Evolutionary conservation across 1,139 yeast species (phyloP).

Genomic region (Candida pseudoviswanathii): DNA sequence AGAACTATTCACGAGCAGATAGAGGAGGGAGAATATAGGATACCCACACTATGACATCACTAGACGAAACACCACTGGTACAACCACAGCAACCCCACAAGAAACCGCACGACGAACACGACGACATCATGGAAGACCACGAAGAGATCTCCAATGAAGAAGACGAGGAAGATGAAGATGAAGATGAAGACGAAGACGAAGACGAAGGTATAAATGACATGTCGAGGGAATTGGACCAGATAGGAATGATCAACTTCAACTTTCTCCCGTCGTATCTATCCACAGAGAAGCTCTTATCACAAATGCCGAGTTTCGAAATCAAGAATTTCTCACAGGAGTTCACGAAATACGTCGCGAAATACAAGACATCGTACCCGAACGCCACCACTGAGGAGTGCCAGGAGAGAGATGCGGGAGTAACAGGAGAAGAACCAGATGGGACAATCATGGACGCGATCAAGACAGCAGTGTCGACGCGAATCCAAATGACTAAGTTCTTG

Average conservation of each 20-base stretch:
- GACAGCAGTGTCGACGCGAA: slow-evolving; percentile 42
- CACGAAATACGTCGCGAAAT: slow-evolving; percentile 30
- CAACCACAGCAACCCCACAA: neutral
- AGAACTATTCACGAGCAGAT: neutral
- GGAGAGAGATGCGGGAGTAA: slow-evolving; percentile 10
- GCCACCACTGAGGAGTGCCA: too few species aligned
- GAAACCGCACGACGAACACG: neutral
- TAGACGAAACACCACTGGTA: neutral
- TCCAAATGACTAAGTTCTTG: slow-evolving; percentile 52
- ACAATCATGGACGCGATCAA: slow-evolving; percentile 34
- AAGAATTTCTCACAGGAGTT: slow-evolving; percentile 35
- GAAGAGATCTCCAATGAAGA: neutral
- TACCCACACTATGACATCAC: neutral
- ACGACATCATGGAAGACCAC: neutral
- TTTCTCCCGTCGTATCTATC: slow-evolving; percentile 11
- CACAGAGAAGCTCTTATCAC: slow-evolving; percentile 21
- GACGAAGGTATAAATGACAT: slow-evolving; percentile 31
- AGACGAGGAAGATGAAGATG: neutral
- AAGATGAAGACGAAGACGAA: neutral
- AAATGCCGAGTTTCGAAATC: slow-evolving; percentile 27
- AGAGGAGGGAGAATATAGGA: too few species aligned
- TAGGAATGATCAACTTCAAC: slow-evolving; percentile 40
- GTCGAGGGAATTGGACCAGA: slow-evolving; percentile 46
- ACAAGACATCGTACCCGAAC: slow-evolving; percentile 18
- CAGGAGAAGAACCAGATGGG: slow-evolving; percentile 30